Evolutionary conservation across 1,139 yeast species (phyloP), one percentile per base, ranked within the genome.

Genomic region (Blastobotrys niveus): DNA sequence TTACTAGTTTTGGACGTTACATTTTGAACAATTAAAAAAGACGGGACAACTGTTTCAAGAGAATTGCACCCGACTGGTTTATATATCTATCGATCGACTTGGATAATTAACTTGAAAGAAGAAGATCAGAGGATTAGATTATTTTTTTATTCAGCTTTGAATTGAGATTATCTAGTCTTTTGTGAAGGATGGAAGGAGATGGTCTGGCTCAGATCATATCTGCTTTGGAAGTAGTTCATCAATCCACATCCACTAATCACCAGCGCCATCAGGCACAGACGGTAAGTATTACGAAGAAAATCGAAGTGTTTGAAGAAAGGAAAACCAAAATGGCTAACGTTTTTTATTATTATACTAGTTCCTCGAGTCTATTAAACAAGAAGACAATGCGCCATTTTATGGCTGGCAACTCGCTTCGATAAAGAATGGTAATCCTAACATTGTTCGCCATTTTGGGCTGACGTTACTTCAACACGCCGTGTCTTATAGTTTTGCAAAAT

Each of bases 361-460:
- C 55, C 70, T 91, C 35, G 96, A 88, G 56, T 69, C 79, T 10
- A 77, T 89, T 36, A 88, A 87, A 59, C 67, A 72, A 35, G 80
- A 83, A 51, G 85, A 82, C 12, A 93, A 88, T 60, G 82, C 95
- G 33, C 96, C 97, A 0, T 77, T 70, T 50, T 88, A 95, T 91
- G 98, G 98, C 1, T 89, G 82, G 65, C 89, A 84, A 60, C 71
- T 91, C 49, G 91, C 95, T 1, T 72, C 73, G 7, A 76, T 76
- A 38, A 80, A 80, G 51, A 76, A 77, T 56, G 76, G 79, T 40
- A 72, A 76, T 46, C 76, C 79, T 55, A 77, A 75, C 52, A 80
- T 85, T 30, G 88, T 89, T 17, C 78, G 96, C 50, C 96, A 93
- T 62, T 93, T 79, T 62, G 99, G 98, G 0, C 70, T 91, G 43